Conservation (phyloP, 2,329 filamentous ascomycete species). For the Myriosclerotinia curreyana region DNA sequence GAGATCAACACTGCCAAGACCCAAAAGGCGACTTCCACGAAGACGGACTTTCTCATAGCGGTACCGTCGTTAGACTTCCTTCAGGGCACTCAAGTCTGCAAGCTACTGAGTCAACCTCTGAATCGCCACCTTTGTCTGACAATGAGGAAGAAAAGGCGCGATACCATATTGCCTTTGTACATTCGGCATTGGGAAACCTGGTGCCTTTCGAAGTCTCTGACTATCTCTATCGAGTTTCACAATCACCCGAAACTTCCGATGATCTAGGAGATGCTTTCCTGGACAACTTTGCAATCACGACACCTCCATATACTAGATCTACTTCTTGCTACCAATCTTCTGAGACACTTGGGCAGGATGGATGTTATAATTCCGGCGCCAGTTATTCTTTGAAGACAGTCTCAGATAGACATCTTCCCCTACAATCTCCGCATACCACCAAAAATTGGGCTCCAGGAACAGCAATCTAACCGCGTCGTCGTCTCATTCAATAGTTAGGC, state of each 20-base stretch:
- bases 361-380: no score
- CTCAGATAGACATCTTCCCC: neutral
- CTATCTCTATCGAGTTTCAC: slow-evolving; percentile 17
- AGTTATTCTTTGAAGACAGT: neutral
- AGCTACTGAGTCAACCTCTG: neutral
- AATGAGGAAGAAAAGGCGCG: neutral
- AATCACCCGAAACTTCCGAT: neutral
- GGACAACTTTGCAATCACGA: neutral
- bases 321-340: neutral
- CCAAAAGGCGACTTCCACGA: neutral
- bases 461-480: neutral
- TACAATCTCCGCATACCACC: neutral
- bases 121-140: neutral
- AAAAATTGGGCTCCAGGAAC: neutral
- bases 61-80: slow-evolving; percentile 10
- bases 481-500: neutral
- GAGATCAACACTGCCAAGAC: neutral
- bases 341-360: neutral
- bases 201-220: slow-evolving; percentile 18
- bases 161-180: slow-evolving; percentile 10
- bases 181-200: slow-evolving; percentile 9
- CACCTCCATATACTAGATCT: neutral
- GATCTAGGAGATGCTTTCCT: neutral
- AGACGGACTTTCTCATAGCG: neutral
- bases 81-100: slow-evolving; percentile 14